Percentiles rank a stretch among this genome's conserved stretches.
phyloP scores from a whole-genome alignment of 306 rosid species.

The Ochetophila trinervis region DNA sequence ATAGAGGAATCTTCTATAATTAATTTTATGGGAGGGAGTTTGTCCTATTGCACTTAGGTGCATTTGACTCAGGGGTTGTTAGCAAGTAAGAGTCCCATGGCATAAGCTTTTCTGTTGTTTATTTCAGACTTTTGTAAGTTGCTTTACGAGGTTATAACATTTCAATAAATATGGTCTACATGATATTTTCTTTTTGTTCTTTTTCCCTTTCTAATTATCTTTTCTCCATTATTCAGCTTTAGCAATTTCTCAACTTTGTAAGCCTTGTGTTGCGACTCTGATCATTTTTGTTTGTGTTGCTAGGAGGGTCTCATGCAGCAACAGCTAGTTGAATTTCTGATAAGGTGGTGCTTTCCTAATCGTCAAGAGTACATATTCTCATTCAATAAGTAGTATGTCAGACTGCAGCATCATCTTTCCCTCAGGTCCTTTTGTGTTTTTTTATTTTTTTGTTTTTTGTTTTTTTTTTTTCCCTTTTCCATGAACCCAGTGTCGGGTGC shows the following conservation, averaged over 20 bases:
- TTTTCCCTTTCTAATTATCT: background rate
- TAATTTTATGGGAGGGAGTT: no score
- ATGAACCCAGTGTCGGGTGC: constrained; percentile 40
- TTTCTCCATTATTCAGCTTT: background rate
- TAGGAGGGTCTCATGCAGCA: constrained; percentile 54
- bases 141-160: no score
- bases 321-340: constrained; percentile 46
- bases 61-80: no score
- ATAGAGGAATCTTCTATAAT: no score
- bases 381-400: constrained; percentile 42
- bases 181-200: background rate
- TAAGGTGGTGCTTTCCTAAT: constrained; percentile 13
- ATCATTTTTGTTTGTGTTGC: constrained; percentile 23
- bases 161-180: no score
- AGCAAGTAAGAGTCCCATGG: background rate
- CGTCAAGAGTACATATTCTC: constrained; percentile 34
- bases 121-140: background rate
- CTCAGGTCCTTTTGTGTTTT: constrained; percentile 34
- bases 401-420: constrained; percentile 47
- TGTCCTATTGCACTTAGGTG: no score
- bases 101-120: background rate
- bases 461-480: constrained; percentile 1
- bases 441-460: background rate
- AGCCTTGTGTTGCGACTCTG: constrained; percentile 19
- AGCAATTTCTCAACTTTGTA: background rate